Evolutionary conservation across 306 rosid species (phyloP).

Genomic region (Pyrus betulifolia): DNA sequence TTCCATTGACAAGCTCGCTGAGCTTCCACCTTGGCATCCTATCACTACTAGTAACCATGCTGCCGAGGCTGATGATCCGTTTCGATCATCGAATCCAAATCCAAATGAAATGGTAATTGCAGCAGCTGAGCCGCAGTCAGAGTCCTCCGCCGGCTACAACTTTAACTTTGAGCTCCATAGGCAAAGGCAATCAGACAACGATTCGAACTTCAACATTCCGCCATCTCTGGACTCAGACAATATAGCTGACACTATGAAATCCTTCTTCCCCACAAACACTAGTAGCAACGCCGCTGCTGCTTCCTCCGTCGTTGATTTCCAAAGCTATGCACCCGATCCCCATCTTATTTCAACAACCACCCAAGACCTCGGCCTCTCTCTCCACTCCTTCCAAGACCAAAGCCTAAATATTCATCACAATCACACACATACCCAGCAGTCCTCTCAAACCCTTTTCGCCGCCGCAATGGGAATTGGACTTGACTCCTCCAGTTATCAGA

Average conservation of each 20-base stretch:
- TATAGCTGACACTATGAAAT: slow-evolving; percentile 38
- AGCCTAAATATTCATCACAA: slow-evolving; percentile 15
- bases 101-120: slow-evolving; percentile 33
- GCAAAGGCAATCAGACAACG: slow-evolving; percentile 22
- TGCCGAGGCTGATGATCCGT: neutral
- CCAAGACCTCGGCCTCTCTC: slow-evolving; percentile 67
- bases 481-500: slow-evolving; percentile 39
- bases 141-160: slow-evolving; percentile 52
- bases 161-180: slow-evolving; percentile 32
- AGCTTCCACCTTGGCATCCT: slow-evolving; percentile 68
- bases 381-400: slow-evolving; percentile 55
- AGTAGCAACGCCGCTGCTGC: slow-evolving; percentile 20
- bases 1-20: slow-evolving; percentile 65
- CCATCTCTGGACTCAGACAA: slow-evolving; percentile 27
- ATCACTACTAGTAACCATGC: slow-evolving; percentile 8
- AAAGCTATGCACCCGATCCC: slow-evolving; percentile 36
- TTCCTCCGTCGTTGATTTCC: slow-evolving; percentile 46
- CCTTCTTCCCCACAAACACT: slow-evolving; percentile 52
- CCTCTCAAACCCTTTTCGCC: slow-evolving; percentile 25
- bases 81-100: neutral
- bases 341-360: slow-evolving; percentile 38
- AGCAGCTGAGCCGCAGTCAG: slow-evolving; percentile 35
- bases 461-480: slow-evolving; percentile 28
- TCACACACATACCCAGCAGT: slow-evolving; percentile 7
- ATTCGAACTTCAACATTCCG: slow-evolving; percentile 35